Evolutionary conservation across 345 rosid genomes (phyloP).

Genomic region (Cardamine resedifolia): DNA sequence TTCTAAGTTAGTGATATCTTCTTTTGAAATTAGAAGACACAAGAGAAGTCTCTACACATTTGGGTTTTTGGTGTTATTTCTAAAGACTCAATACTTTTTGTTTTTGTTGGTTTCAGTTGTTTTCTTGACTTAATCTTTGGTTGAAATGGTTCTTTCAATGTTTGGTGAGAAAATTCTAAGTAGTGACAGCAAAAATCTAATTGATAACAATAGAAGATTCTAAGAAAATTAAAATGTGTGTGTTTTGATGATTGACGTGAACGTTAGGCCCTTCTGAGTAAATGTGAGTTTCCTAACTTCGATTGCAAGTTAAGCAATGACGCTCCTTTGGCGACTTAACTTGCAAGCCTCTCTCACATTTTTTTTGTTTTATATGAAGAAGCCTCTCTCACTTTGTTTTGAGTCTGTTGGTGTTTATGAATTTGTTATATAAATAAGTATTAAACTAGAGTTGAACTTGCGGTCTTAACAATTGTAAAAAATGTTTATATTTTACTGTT

Average conservation of each 20-base stretch:
- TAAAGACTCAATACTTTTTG: neutral
- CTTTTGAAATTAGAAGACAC: constrained; percentile 1
- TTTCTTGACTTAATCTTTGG: constrained; percentile 42
- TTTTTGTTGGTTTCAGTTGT: constrained; percentile 25
- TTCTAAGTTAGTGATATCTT: constrained; percentile 23
- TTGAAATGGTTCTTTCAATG: constrained; percentile 70
- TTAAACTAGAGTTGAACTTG: too few species aligned
- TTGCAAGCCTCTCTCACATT: constrained; percentile 43
- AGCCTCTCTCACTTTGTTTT: constrained; percentile 10
- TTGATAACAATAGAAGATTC: constrained; percentile 33
- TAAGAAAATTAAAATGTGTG: constrained; percentile 28
- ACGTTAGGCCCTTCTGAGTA: constrained; percentile 52
- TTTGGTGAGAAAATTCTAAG: constrained; percentile 56
- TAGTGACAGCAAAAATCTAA: constrained; percentile 33
- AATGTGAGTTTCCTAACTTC: constrained; percentile 43
- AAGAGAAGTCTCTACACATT: constrained; percentile 10
- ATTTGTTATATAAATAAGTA: neutral
- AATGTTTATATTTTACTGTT: too few species aligned
- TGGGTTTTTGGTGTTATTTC: constrained; percentile 28
- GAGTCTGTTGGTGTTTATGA: constrained; percentile 1
- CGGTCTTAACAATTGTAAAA: too few species aligned
- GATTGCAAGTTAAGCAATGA: constrained; percentile 77
- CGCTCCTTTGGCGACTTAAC: constrained; percentile 44
- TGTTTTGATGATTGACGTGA: constrained; percentile 55
- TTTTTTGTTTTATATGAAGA: too few species aligned